A percentile compares a stretch with the other conserved stretches of the same genome.
Conservation (phyloP, 2,329 filamentous ascomycete genomes). For the Daldinia sp. region DNA sequence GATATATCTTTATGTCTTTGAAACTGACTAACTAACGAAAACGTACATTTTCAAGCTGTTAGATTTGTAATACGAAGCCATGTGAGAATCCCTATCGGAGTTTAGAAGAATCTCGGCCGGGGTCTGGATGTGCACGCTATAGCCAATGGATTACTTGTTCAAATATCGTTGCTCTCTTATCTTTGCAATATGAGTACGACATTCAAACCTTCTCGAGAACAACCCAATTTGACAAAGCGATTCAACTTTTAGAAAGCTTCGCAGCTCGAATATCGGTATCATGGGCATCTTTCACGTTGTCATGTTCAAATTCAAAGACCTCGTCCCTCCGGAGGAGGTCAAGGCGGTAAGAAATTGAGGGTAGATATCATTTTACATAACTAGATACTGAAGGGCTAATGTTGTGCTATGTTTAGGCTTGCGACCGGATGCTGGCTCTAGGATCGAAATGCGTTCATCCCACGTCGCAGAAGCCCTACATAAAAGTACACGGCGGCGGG, state of each 20-base stretch:
- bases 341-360: conserved; percentile 45
- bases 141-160: background rate
- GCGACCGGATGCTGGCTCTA: conserved; percentile 58
- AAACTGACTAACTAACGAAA: too few species aligned
- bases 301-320: conserved; percentile 48
- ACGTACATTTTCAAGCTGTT: background rate
- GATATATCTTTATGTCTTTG: background rate
- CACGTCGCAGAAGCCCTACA: conserved; percentile 67
- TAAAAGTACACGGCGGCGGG: conserved; percentile 68
- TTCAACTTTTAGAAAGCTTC: background rate
- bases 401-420: conserved; percentile 44
- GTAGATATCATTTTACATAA: background rate
- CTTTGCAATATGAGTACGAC: background rate
- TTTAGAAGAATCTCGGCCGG: background rate
- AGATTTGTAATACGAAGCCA: background rate
- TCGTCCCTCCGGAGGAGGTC: conserved; percentile 47
- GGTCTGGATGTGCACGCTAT: background rate
- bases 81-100: background rate
- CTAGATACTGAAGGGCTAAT: background rate
- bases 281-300: conserved; percentile 51
- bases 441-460: conserved; percentile 71
- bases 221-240: background rate
- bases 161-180: background rate
- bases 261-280: conserved; percentile 1
- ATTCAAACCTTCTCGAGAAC: background rate